Evolutionary conservation across 352 stramenopile species (phyloP), one percentile per base, ranked within the genome.

Genomic region (Phytophthora agathidicida): DNA sequence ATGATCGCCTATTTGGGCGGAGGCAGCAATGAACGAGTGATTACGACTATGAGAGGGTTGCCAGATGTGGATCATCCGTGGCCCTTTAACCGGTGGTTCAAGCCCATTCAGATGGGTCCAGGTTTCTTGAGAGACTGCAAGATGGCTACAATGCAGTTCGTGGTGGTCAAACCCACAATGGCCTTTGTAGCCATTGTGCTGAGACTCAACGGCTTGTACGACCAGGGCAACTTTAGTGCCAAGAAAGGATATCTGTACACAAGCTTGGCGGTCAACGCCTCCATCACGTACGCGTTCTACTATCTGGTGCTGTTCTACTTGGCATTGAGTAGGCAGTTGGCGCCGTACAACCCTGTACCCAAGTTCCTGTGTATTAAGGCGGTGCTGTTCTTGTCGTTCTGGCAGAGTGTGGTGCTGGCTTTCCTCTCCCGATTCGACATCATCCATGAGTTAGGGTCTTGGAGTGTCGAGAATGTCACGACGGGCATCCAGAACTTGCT

Each of bases 301-400:
- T 98, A 98, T 52, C 71, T 99, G 39, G 83, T 99, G 28, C 91
- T 98, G 24, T 99, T 99, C 68, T 99, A 99, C 69, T 80, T 99
- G 60, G 88, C 92, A 14, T 73, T 98, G 5, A 75, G 87, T 26
- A 69, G 89, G 2, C 89, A 97, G 26, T 73, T 99, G 36, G 77
- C 71, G 53, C 95, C 89, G 49, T 98, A 94, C 73, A 96, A 98
- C 47, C 97, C 97, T 3, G 96, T 98, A 32, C 89, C 94, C 1
- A 99, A 99, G 78, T 99, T 99, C 67, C 72, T 99, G 20, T 98
- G 94, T 56, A 98, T 99, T 72, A 99, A 99, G 69, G 96, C 93
- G 6, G 92, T 99, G 51, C 75, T 99, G n/a, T 99, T 99, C 68
- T 73, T 99, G 19, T 98, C 94, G 6, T 99, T 99, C 76, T 99